Conservation (phyloP, 352 stramenopile genomes). For the Pythium chondricola region DNA sequence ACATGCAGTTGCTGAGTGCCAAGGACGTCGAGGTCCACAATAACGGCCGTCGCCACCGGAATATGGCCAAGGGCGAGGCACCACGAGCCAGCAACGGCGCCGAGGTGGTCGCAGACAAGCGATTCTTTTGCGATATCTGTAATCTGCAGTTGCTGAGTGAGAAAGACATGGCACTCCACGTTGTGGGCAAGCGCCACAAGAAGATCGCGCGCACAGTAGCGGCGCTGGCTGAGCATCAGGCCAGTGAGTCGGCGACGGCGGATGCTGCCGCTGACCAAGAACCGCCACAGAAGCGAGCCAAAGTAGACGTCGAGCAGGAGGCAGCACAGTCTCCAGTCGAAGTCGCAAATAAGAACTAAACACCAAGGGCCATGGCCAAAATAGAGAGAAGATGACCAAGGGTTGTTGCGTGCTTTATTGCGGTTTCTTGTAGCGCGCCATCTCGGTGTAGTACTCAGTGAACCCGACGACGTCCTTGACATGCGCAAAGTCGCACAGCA, state of each 20-base stretch:
- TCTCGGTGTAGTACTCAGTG: conserved; percentile 87
- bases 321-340: no score
- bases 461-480: conserved; percentile 93
- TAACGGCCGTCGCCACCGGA: background rate
- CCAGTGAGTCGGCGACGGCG: background rate
- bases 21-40: conserved; percentile 32
- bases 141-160: conserved; percentile 68
- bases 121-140: conserved; percentile 67
- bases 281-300: background rate
- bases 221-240: background rate
- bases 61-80: conserved; percentile 2
- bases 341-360: conserved; percentile 3
- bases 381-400: no score
- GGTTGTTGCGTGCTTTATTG: no score
- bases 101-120: conserved; percentile 26
- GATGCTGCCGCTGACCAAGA: background rate
- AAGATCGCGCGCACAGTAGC: conserved; percentile 35
- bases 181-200: conserved; percentile 82
- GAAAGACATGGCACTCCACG: conserved; percentile 62
- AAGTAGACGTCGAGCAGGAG: background rate
- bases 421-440: conserved; percentile 46
- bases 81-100: conserved; percentile 25
- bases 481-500: conserved; percentile 87
- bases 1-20: conserved; percentile 58
- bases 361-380: no score